A percentile compares a stretch with the other conserved stretches of the same genome.
These are phyloP conservation scores for Tylopilus sp. DNA, from an alignment of 768 basidiomycete genomes.

Conservation along the genomic window DNA sequence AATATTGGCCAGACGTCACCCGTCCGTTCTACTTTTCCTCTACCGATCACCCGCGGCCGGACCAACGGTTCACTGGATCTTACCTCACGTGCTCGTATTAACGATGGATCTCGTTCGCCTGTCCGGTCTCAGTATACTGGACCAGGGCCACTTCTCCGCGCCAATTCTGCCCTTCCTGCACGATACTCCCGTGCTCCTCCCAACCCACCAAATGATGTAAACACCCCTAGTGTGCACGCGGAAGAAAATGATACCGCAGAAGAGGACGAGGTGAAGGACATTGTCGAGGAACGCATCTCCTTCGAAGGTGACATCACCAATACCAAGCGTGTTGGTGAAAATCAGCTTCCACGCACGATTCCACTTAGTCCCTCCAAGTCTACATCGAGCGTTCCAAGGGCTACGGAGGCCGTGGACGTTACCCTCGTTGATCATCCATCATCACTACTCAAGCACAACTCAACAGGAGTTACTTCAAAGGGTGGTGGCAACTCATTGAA, in stretches of 20 bases:
- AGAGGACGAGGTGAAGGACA: conserved; percentile 24
- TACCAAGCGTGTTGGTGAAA: conserved; percentile 41
- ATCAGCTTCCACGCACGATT: conserved; percentile 53
- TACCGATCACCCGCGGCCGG: conserved; percentile 27
- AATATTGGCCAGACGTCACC: conserved; percentile 26
- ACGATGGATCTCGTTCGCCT: conserved; percentile 25
- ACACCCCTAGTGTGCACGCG: conserved; percentile 4
- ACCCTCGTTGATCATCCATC: conserved; percentile 18
- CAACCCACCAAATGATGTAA: conserved; percentile 13
- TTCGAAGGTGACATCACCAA: conserved; percentile 38
- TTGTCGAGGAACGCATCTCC: conserved; percentile 27
- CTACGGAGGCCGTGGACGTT: conserved; percentile 1
- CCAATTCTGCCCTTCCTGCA: conserved; percentile 41
- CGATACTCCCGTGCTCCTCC: conserved; percentile 26
- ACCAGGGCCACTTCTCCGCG: conserved; percentile 34
- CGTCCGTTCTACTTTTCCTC: conserved; percentile 31
- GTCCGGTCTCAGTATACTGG: conserved; percentile 28
- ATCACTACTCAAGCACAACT: conserved; percentile 22
- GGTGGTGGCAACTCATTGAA: conserved; percentile 30
- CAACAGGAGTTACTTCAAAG: conserved; percentile 18
- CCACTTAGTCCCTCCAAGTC: conserved; percentile 41
- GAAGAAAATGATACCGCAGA: conserved; percentile 28
- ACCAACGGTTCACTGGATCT: conserved; percentile 26
- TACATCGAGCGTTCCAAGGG: conserved; percentile 3
- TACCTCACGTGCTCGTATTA: conserved; percentile 10